These are phyloP conservation scores for Trichosporon ovoides DNA, from an alignment of 1,284 basidiomycete species.

Conservation along the genomic window DNA sequence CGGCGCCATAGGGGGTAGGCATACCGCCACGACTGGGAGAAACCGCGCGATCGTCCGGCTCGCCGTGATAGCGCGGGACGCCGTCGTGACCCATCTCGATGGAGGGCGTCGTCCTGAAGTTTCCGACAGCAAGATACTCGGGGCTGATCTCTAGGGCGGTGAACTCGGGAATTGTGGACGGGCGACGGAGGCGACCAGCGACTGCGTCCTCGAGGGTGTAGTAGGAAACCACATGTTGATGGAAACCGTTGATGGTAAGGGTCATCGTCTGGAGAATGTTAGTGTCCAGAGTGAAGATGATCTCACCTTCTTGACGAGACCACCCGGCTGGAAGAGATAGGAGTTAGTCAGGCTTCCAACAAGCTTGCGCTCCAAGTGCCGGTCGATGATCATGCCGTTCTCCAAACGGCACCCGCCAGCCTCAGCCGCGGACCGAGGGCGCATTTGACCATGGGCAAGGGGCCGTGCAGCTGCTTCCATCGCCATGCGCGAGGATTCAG, in stretches of 20 bases:
- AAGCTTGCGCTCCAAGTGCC: conserved; percentile 61
- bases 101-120: conserved; percentile 83
- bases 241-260: conserved; percentile 72
- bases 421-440: conserved; percentile 18
- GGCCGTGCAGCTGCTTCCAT: conserved; percentile 15
- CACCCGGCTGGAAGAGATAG: conserved; percentile 83
- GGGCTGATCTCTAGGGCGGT: conserved; percentile 77
- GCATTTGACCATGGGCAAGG: conserved; percentile 22
- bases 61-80: conserved; percentile 61
- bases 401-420: conserved; percentile 21
- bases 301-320: conserved; percentile 87
- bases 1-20: conserved; percentile 4
- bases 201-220: conserved; percentile 90
- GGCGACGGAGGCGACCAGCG: conserved; percentile 75
- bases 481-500: conserved; percentile 22
- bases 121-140: conserved; percentile 82
- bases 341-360: conserved; percentile 84
- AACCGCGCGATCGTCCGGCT: conserved; percentile 19
- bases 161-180: conserved; percentile 83
- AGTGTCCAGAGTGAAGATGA: not conserved
- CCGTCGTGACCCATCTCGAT: conserved; percentile 79
- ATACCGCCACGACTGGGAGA: conserved; percentile 11
- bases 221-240: conserved; percentile 94
- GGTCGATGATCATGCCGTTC: conserved; percentile 23
- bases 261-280: conserved; percentile 71